Evolutionary conservation across 1,139 yeast species (phyloP), one percentile per base, ranked within the genome.

Genomic region (Blastobotrys persicus): DNA sequence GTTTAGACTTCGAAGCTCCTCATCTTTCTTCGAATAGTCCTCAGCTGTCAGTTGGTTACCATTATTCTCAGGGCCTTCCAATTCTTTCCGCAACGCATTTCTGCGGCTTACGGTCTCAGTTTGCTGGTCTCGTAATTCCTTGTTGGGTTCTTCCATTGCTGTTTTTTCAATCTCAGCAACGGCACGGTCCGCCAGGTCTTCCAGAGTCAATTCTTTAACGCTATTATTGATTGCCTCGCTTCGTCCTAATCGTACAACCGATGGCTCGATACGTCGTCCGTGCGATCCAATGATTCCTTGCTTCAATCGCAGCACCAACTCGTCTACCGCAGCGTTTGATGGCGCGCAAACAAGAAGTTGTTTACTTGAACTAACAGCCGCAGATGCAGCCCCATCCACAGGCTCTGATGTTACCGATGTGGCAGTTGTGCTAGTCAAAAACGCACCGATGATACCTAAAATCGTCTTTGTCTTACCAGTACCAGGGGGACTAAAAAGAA

Each of bases 241-340:
- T 52, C 96, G 73, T 43, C 99, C 98, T 39, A 94, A 71, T 60
- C 98, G 80, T n/a, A 94, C 95, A 11, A 92, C 78, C 35, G 76
- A 78, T 0, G 96, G 95, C 1, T 70, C 68, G 56, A 81, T 77
- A 1, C 63, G 59, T n/a, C 72, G 69, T 1, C 96, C 96, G 19
- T 72, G 69, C 2, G 78, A 66, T 6, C 65, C 63, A 51, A 70
- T 68, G 2, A 91, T 82, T 2, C 97, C 97, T 31, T 74, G 76
- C 57, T 86, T 81, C 53, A 94, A 71, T 65, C 99, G 83, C 18
- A 91, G 61, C n/a, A 91, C 95, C 57, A 94, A 75, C 63, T 94
- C 98, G 70, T 94, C 99, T 5, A 94, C 97, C 7, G 99, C 99
- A 0, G 99, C 99, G 71, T 94, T 94, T 66, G 97, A 88, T 2